These are phyloP conservation scores for Heliamphora pulchella DNA, from an alignment of 179 eudicot genomes.

Conservation along the genomic window DNA sequence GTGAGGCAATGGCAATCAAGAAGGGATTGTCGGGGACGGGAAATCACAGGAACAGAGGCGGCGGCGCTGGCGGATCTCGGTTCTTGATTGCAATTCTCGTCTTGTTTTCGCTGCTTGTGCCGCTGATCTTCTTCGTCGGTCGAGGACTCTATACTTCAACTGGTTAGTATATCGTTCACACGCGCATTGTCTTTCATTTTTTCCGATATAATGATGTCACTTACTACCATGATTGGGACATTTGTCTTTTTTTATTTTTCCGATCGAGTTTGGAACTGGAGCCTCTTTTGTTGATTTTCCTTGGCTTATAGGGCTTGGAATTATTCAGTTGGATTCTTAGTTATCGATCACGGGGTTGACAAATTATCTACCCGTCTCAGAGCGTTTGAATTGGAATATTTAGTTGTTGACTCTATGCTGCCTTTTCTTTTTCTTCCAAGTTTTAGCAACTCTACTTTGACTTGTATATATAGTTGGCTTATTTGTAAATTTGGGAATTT, in stretches of 20 bases:
- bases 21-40: conserved; percentile 30
- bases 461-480: background rate
- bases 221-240: background rate
- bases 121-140: conserved; percentile 42
- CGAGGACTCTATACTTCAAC: conserved; percentile 27
- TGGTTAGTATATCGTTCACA: conserved; percentile 16
- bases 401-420: background rate
- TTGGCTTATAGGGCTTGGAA: background rate
- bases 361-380: background rate
- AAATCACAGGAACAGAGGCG: conserved; percentile 27
- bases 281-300: background rate
- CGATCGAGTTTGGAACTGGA: background rate
- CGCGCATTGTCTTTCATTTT: background rate
- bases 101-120: conserved; percentile 36
- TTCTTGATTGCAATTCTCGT: conserved; percentile 28
- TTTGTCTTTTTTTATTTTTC: background rate
- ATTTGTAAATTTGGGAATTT: too few relatives aligned
- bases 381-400: background rate
- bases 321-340: background rate
- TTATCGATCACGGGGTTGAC: background rate
- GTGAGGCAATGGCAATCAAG: conserved; percentile 34
- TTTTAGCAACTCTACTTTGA: background rate
- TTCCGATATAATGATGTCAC: background rate
- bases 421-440: background rate
- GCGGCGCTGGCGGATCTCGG: conserved; percentile 39